These are phyloP conservation scores for Podaxis sp. DNA, from an alignment of 768 basidiomycete genomes.

Conservation along the genomic window DNA sequence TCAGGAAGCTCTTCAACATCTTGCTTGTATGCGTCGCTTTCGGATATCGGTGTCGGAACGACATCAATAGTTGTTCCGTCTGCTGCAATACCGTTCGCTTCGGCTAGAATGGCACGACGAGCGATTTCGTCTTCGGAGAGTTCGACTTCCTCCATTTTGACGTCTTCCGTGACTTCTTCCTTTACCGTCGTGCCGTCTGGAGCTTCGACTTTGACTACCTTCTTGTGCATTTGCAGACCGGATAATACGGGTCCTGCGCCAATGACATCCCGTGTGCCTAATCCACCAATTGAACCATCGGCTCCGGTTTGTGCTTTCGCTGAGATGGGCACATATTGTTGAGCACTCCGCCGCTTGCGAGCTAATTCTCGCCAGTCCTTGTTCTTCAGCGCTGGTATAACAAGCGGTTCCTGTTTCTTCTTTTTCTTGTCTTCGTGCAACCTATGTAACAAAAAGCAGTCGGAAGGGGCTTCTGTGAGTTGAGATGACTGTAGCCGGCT, in stretches of 20 bases:
- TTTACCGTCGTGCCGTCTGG: slow-evolving; percentile 18
- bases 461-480: slow-evolving; percentile 63
- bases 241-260: slow-evolving; percentile 73
- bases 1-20: slow-evolving; percentile 84
- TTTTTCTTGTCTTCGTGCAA: slow-evolving; percentile 45
- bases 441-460: slow-evolving; percentile 30
- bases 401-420: slow-evolving; percentile 58
- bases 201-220: slow-evolving; percentile 29
- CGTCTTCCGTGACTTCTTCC: slow-evolving; percentile 25
- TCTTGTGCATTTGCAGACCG: slow-evolving; percentile 60
- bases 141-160: slow-evolving; percentile 37
- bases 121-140: slow-evolving; percentile 81
- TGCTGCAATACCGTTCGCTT: slow-evolving; percentile 40
- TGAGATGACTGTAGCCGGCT: slow-evolving; percentile 50
- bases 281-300: slow-evolving; percentile 76
- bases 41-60: slow-evolving; percentile 67
- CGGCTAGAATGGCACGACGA: slow-evolving; percentile 74
- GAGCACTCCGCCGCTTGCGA: slow-evolving; percentile 55
- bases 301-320: slow-evolving; percentile 53
- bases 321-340: slow-evolving; percentile 66
- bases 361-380: slow-evolving; percentile 88
- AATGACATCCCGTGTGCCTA: slow-evolving; percentile 72
- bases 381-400: slow-evolving; percentile 86
- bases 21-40: slow-evolving; percentile 81
- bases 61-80: slow-evolving; percentile 52